Conservation (phyloP, 2,329 filamentous ascomycete genomes). For the Coniochaeta hoffmannii region DNA sequence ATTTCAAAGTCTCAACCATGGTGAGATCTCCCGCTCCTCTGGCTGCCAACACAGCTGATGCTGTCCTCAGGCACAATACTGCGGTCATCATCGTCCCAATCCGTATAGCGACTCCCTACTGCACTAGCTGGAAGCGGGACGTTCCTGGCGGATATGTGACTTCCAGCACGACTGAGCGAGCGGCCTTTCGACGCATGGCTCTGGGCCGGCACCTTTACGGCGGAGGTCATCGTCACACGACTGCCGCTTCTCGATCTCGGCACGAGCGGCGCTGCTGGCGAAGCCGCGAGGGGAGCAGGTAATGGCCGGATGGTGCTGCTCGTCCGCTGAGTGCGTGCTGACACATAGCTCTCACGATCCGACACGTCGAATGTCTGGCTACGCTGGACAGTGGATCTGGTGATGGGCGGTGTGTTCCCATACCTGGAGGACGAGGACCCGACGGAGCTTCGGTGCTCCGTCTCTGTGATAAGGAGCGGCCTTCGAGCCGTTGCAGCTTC, state of each 20-base stretch:
- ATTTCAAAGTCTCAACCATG: conserved; percentile 7
- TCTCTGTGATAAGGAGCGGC: conserved; percentile 32
- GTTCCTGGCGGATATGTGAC: conserved; percentile 20
- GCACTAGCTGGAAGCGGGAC: conserved; percentile 33
- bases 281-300: conserved; percentile 13
- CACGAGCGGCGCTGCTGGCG: conserved; percentile 19
- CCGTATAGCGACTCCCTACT: conserved; percentile 30
- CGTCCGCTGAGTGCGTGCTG: conserved; percentile 31
- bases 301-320: conserved; percentile 24
- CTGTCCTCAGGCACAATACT: conserved; percentile 55
- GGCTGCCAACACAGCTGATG: conserved; percentile 51
- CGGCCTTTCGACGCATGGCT: conserved; percentile 7
- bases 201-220: conserved; percentile 11
- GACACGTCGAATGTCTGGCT: conserved; percentile 22
- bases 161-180: conserved; percentile 11
- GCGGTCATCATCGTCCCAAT: conserved; percentile 39
- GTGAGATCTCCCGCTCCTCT: conserved; percentile 21
- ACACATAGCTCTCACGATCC: conserved; percentile 37
- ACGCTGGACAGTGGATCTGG: conserved; percentile 17
- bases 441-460: conserved; percentile 32
- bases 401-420: conserved; percentile 5
- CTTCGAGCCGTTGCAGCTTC: conserved; percentile 26
- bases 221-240: conserved; percentile 15
- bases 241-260: conserved; percentile 23
- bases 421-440: conserved; percentile 26